Evolutionary conservation across 352 stramenopile species (phyloP).

Genomic region (Salisapilia sapeloensis): DNA sequence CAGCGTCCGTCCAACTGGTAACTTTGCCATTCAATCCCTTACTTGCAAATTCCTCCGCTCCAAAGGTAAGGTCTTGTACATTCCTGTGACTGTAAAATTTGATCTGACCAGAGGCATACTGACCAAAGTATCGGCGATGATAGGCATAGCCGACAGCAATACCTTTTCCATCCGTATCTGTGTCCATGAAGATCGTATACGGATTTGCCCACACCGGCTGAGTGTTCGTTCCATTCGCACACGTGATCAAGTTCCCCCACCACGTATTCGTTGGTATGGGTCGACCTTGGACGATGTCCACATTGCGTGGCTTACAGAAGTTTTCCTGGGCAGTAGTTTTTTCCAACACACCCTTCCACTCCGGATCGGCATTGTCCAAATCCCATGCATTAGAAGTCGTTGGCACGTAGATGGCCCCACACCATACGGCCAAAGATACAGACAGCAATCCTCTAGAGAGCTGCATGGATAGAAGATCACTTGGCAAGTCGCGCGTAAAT

Average conservation of each 20-base stretch:
- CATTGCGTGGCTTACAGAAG: slow-evolving; percentile 37
- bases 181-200: slow-evolving; percentile 35
- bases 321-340: slow-evolving; percentile 13
- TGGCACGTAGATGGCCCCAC: too few relatives aligned
- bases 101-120: slow-evolving; percentile 12
- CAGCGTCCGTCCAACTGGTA: slow-evolving; percentile 44
- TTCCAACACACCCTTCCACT: too few relatives aligned
- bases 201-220: slow-evolving; percentile 50
- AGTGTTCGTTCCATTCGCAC: slow-evolving; percentile 28
- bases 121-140: slow-evolving; percentile 41
- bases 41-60: slow-evolving; percentile 26
- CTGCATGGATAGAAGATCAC: too few relatives aligned
- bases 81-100: slow-evolving; percentile 43
- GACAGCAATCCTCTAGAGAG: too few relatives aligned
- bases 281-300: slow-evolving; percentile 17
- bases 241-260: slow-evolving; percentile 73
- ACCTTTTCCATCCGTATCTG: too few relatives aligned
- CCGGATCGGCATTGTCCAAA: too few relatives aligned
- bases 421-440: too few relatives aligned
- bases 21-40: slow-evolving; percentile 25
- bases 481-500: too few relatives aligned
- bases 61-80: slow-evolving; percentile 44
- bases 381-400: too few relatives aligned
- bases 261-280: slow-evolving; percentile 63
- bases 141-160: slow-evolving; percentile 41